Conservation (phyloP, 2,329 filamentous ascomycete species). For the Meredithiella fracta region DNA sequence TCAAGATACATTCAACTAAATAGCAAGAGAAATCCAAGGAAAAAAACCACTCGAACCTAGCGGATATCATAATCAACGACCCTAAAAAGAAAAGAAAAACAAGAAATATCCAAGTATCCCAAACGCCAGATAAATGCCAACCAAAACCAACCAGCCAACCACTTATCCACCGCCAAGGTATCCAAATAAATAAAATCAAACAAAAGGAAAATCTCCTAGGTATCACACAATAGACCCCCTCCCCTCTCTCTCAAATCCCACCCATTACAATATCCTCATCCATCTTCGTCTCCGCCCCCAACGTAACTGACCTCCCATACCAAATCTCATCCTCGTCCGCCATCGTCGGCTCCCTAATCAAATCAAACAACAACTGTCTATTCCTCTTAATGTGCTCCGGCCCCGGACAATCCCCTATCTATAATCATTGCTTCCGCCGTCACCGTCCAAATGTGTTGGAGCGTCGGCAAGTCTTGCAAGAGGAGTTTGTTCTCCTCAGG, state of each 20-base stretch:
- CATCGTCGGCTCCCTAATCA: slow-evolving; percentile 45
- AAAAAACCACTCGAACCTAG: background rate
- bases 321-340: slow-evolving; percentile 47
- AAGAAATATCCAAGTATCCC: background rate
- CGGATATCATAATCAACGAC: slow-evolving; percentile 1
- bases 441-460: slow-evolving; percentile 45
- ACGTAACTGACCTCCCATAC: slow-evolving; percentile 33
- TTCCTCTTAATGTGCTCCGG: slow-evolving; percentile 46
- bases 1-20: background rate
- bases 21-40: background rate
- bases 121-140: background rate
- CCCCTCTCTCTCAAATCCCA: slow-evolving; percentile 2
- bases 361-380: slow-evolving; percentile 42
- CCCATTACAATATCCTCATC: slow-evolving; percentile 22
- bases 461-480: slow-evolving; percentile 36
- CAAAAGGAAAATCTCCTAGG: background rate
- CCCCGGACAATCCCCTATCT: slow-evolving; percentile 40
- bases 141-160: background rate
- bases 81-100: background rate
- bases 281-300: slow-evolving; percentile 33
- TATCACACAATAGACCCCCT: background rate
- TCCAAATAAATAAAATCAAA: slow-evolving; percentile 3
- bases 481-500: slow-evolving; percentile 34
- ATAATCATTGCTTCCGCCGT: slow-evolving; percentile 47
- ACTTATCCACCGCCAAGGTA: background rate